Evolutionary conservation across 345 rosid species (phyloP), one percentile per base, ranked within the genome.

Genomic region (Hibiscus mutabilis): DNA sequence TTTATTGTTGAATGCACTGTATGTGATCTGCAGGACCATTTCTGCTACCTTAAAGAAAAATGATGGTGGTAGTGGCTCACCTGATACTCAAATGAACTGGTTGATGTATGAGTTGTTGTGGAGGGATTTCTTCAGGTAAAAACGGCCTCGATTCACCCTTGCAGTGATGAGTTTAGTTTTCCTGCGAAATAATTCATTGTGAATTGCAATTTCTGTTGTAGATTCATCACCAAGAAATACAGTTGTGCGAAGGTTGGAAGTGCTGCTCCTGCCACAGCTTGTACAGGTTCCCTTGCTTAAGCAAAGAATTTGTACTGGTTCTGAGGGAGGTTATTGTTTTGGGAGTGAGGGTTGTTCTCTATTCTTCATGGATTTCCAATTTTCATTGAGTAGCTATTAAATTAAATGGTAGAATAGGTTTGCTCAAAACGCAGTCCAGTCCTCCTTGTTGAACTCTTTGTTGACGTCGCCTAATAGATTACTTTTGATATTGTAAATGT

Each of bases 121-220:
- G 98, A 89, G 98, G 89, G 98, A 92, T 88, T 92, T 92, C 87
- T 92, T 90, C 85, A 89, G 98, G 98, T 92, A 80, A 66, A 29
- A 69, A 71, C 47, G 31, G 6, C 59, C 74, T 63, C 8, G 44
- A 35, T 57, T 56, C n/a, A 18, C 25, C 18, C 27, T 33, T 3
- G 40, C 29, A 44, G 16, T 49, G 10, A 60, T 2, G 15, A 44
- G 42, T 52, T 68, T 31, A 1, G 5, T 47, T 40, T 6, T 24
- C 58, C 6, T 11, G 14, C 42, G 71, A 11, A 21, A 71, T 37
- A 14, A 15, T 47, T 53, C 18, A 29, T 68, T 3, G 6, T 16
- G 4, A 9, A 1, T 9, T 10, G 22, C 51, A 11, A 14, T 15
- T 64, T 76, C 16, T 51, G 9, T n/a, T 73, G 76, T 80, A 92